These are phyloP conservation scores for Mortierella polycephala DNA, from an alignment of 371 early-diverging fungal species.

Conservation along the genomic window DNA sequence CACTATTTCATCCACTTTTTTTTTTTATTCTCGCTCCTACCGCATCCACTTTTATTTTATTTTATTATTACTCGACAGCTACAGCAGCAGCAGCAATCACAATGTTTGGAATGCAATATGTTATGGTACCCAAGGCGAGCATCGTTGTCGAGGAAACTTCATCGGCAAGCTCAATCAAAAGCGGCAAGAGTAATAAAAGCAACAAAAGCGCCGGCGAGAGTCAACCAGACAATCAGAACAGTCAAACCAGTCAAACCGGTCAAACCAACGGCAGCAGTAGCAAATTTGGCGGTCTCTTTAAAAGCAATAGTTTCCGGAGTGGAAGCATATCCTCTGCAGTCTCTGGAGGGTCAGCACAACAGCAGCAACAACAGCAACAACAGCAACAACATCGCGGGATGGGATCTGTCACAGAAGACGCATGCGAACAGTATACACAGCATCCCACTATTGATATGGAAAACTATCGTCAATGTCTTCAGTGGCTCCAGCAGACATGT, in stretches of 20 bases:
- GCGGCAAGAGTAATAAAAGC: constrained; percentile 47
- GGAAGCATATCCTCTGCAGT: constrained; percentile 9
- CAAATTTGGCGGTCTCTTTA: constrained; percentile 26
- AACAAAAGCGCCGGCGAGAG: constrained; percentile 6
- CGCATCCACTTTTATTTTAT: neutral
- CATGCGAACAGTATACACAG: neutral
- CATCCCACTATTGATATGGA: constrained; percentile 25
- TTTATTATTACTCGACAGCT: neutral
- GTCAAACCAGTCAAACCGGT: constrained; percentile 10
- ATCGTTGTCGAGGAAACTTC: constrained; percentile 23
- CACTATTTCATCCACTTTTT: too few relatives aligned
- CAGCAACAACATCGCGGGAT: constrained; percentile 31
- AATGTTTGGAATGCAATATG: constrained; percentile 46
- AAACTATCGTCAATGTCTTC: constrained; percentile 40
- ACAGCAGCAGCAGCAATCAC: constrained; percentile 1
- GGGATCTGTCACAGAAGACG: constrained; percentile 31
- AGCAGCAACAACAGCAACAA: constrained; percentile 38
- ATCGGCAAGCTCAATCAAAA: constrained; percentile 47
- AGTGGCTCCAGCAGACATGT: constrained; percentile 54
- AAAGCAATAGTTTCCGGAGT: constrained; percentile 6
- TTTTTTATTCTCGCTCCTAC: neutral
- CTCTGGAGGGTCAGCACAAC: constrained; percentile 4
- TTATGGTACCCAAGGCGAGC: constrained; percentile 25
- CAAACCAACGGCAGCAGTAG: constrained; percentile 13
- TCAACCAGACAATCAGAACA: constrained; percentile 1